A percentile compares a stretch with the other conserved stretches of the same genome.
These are phyloP conservation scores for Plasmodium yoelii DNA, from an alignment of 169 alveolate species.

Conservation along the genomic window DNA sequence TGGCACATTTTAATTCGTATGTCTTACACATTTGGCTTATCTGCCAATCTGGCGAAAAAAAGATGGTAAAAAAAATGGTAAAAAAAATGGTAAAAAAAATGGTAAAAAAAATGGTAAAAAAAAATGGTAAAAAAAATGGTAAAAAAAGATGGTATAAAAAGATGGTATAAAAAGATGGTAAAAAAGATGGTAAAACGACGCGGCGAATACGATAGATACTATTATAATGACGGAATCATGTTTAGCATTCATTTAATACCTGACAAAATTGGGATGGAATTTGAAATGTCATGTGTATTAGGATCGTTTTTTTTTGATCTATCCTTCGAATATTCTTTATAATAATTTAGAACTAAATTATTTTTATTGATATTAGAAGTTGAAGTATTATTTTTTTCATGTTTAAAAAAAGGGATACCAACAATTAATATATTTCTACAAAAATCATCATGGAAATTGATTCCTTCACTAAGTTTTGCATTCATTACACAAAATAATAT, in stretches of 20 bases:
- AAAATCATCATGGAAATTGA: constrained; percentile 94
- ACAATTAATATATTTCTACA: constrained; percentile 94
- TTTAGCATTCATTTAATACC: too few species aligned
- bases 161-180: background rate
- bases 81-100: background rate
- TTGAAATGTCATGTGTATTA: background rate
- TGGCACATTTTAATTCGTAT: constrained; percentile 90
- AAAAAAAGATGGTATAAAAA: background rate
- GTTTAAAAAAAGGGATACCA: constrained; percentile 95
- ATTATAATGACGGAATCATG: too few species aligned
- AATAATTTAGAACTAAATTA: constrained; percentile 63
- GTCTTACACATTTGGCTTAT: constrained; percentile 38
- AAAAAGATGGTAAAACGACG: background rate
- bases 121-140: background rate
- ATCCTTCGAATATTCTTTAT: constrained; percentile 53
- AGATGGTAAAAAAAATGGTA: background rate
- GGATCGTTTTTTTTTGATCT: background rate
- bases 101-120: background rate
- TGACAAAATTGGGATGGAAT: background rate
- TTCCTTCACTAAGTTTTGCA: constrained; percentile 95
- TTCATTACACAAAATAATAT: constrained; percentile 90
- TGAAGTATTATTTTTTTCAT: constrained; percentile 23
- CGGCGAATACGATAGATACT: background rate
- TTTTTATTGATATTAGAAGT: constrained; percentile 34
- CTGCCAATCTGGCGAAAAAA: background rate